phyloP scores from a whole-genome alignment of 2,329 filamentous ascomycete genomes.

The Fusarium ambrosium region DNA sequence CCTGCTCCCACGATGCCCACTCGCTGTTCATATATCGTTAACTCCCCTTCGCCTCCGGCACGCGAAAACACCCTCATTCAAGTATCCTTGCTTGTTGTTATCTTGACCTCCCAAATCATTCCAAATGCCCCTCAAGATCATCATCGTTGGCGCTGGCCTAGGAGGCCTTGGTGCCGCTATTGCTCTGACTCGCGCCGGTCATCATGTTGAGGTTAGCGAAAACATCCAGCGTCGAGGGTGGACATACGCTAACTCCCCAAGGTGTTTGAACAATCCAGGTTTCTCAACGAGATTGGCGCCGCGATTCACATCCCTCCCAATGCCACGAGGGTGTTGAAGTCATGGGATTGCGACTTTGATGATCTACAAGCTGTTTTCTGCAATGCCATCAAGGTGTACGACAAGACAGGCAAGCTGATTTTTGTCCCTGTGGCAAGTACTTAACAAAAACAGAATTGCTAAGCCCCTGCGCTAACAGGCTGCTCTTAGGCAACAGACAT shows the following conservation, averaged over 20 bases:
- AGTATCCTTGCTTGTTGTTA: background rate
- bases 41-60: background rate
- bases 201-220: constrained; percentile 1
- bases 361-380: constrained; percentile 15
- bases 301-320: constrained; percentile 21
- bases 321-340: constrained; percentile 7
- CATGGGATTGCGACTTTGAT: constrained; percentile 10
- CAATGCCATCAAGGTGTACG: constrained; percentile 16
- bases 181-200: constrained; percentile 16
- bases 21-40: background rate
- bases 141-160: constrained; percentile 12
- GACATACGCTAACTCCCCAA: background rate
- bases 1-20: background rate
- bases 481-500: background rate
- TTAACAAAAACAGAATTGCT: too few species aligned
- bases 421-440: too few species aligned
- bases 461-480: too few species aligned
- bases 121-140: constrained; percentile 14
- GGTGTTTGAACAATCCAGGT: constrained; percentile 19
- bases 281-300: constrained; percentile 16
- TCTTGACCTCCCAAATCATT: background rate
- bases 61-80: background rate
- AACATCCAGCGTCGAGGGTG: too few species aligned
- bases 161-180: constrained; percentile 16
- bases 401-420: constrained; percentile 8